phyloP scores from a whole-genome alignment of 176 grass and related monocot genomes.

The Lolium multiflorum region DNA sequence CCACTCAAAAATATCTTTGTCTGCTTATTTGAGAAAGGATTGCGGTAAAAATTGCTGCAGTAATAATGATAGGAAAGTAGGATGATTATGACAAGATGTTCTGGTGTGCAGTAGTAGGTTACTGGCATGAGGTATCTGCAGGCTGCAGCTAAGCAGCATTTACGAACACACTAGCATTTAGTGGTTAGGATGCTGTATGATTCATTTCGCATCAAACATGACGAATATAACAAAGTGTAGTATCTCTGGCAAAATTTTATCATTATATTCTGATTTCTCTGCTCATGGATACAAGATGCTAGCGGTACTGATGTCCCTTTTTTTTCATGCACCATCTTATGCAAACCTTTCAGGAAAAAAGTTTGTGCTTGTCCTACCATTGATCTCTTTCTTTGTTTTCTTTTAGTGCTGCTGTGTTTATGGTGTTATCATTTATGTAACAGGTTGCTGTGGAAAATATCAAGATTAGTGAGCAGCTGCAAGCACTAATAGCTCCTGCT shows the following conservation, averaged over 20 bases:
- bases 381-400: constrained; percentile 1
- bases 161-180: constrained; percentile 6
- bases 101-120: background rate
- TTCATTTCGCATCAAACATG: constrained; percentile 26
- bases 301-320: background rate
- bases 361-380: background rate
- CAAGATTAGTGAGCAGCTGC: constrained; percentile 87
- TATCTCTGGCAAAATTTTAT: background rate
- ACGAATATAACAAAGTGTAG: background rate
- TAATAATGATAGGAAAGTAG: constrained; percentile 9
- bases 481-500: constrained; percentile 92
- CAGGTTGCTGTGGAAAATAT: constrained; percentile 85
- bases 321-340: background rate
- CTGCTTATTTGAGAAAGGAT: constrained; percentile 12
- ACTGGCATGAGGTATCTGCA: background rate
- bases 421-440: constrained; percentile 23
- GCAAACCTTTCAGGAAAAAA: background rate
- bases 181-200: constrained; percentile 3
- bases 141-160: background rate
- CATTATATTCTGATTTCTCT: constrained; percentile 2
- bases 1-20: constrained; percentile 22
- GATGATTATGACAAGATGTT: constrained; percentile 4
- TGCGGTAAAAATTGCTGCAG: background rate
- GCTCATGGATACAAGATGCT: constrained; percentile 1
- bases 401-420: background rate